Evolutionary conservation across 306 rosid species (phyloP), one percentile per base, ranked within the genome.

Genomic region (Lathyrus tuberosus): DNA sequence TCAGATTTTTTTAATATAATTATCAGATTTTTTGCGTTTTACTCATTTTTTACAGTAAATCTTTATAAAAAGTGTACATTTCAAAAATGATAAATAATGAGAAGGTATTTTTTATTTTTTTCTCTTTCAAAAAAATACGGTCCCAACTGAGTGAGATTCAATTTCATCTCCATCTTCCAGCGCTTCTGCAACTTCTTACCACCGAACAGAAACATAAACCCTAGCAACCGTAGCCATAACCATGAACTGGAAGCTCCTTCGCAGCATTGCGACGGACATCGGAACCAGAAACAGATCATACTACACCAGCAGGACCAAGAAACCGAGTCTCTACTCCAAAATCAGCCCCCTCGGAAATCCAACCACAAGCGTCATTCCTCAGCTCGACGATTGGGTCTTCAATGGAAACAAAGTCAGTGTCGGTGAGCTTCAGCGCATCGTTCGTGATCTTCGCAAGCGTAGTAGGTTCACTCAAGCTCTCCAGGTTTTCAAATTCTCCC

Each of bases 401-500:
- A 83, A 82, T n/a, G 94, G 97, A 0, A 85, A 90, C 65, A 93
- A 82, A 56, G 75, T 90, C 35, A 64, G 83, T 2, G 77, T 90
- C 67, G 90, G 72, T 4, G 93, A 90, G 79, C 96, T 90, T 79
- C 88, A 85, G 70, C 91, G 94, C 61, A 85, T 93, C 72, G 28
- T 93, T 78, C 89, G 76, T 4, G 98, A 90, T 77, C 88, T 93
- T 54, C 93, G 97, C 69, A 93, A 88, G 73, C 91, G 96, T 46
- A 81, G 74, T 52, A 85, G 96, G 30, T 90, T 86, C 77, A 43
- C 83, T 13, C 98, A 93, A 47, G 93, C 96, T 30, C 91, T 89
- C 3, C 79, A 92, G 89, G 97, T 87, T 48, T 51, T 56, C 54
- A 10, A 43, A 61, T 6, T 66, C 22, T 15, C 53, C 58, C 40